Evolutionary conservation across 805 yeast genomes (phyloP), one percentile per base, ranked within the genome.

Genomic region (Candida manassasensis): DNA sequence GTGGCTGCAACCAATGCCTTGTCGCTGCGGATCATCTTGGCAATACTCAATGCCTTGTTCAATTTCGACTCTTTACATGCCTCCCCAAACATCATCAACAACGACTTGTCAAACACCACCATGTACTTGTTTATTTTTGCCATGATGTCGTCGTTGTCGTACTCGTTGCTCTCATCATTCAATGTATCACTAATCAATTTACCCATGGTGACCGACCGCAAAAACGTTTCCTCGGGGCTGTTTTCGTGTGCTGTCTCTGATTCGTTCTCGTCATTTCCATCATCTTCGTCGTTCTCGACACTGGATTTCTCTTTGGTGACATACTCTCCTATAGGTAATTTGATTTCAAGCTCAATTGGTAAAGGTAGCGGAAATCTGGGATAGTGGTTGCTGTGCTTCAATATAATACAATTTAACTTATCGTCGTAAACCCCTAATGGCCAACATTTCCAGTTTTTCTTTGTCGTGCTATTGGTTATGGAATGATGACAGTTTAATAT

Each of bases 331-430:
- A 84, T 65, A 1, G 97, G 96, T 16, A 88, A 56, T 38, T 69
- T 67, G 29, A 88, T 62, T 10, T 79, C 83, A 44, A 90, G 56
- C 48, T 86, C 96, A 8, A 87, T 72, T 1, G 95, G 90, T 38
- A 88, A 67, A 0, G 96, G 84, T 34, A 93, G 60, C 10, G 97
- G 97, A 50, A 86, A 79, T 3, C 78, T 75, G 1, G 97, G 97
- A 58, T 81, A 81, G 21, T 65, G 63, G 28, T 50, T 55, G 35
- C 52, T 56, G 15, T 88, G 89, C 57, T 84, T 83, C 41, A 86
- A 73, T 14, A 86, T 71, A 35, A 87, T 71, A 57, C 94, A 85
- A 44, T 75, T 77, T 47, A 88, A 73, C 40, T 78, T 75, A 40
- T 84, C 88, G 34, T 71, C 72, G 39, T 77, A 73, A 24, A 85